phyloP scores from a whole-genome alignment of 495 filamentous ascomycete genomes.

The Jackrogersella minutella region DNA sequence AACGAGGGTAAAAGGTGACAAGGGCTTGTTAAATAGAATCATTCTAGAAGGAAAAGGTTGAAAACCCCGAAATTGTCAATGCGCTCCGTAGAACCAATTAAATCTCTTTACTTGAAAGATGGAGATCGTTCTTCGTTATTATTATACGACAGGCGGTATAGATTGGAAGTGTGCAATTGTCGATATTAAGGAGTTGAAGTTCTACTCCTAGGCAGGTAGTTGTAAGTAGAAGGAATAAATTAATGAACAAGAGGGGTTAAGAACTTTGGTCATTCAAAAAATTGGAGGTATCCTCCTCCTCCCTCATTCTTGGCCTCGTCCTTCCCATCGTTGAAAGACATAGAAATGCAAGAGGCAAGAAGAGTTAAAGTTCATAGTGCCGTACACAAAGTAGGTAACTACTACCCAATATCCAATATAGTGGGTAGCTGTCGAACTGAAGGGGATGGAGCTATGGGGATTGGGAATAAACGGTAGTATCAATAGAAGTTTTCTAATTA shows the following conservation, averaged over 20 bases:
- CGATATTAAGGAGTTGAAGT: background rate
- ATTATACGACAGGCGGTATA: too few relatives aligned
- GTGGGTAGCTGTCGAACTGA: constrained; percentile 12
- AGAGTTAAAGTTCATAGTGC: background rate
- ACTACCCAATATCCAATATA: background rate
- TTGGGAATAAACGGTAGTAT: background rate
- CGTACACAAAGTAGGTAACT: background rate
- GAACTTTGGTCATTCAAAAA: background rate
- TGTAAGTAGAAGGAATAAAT: background rate
- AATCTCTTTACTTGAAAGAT: background rate
- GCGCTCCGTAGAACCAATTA: constrained; percentile 9
- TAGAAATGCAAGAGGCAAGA: background rate
- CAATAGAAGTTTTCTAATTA: constrained; percentile 22
- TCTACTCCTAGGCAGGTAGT: background rate
- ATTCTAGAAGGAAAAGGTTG: constrained; percentile 39
- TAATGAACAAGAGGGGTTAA: background rate
- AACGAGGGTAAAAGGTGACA: constrained; percentile 13
- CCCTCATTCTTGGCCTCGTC: constrained; percentile 7
- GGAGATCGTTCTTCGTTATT: background rate
- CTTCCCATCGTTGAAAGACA: background rate
- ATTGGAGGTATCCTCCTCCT: too few relatives aligned
- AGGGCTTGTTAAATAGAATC: constrained; percentile 27
- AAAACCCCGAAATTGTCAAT: constrained; percentile 27
- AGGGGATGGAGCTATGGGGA: constrained; percentile 2
- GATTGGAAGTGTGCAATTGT: background rate